These are phyloP conservation scores for Hydnum rufescens DNA, from an alignment of 768 basidiomycete genomes.

Conservation along the genomic window DNA sequence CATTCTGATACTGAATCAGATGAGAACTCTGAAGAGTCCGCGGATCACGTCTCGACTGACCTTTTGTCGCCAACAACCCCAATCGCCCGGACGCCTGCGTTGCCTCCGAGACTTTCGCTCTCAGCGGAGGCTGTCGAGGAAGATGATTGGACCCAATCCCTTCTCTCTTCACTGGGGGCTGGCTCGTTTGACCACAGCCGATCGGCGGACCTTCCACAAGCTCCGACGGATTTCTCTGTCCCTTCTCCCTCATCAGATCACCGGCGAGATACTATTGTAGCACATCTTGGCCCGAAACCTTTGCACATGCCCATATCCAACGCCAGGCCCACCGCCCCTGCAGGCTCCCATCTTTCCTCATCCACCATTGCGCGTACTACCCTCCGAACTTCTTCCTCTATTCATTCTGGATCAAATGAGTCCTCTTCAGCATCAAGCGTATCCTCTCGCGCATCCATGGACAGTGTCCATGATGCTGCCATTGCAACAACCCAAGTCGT, in stretches of 20 bases:
- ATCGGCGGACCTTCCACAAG: background rate
- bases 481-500: background rate
- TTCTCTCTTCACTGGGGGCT: background rate
- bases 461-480: background rate
- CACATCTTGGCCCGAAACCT: background rate
- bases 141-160: background rate
- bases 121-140: background rate
- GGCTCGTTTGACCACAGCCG: background rate
- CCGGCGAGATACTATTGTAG: background rate
- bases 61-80: background rate
- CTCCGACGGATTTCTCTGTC: background rate
- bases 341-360: background rate
- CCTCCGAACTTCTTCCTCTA: background rate
- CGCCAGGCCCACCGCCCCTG: background rate
- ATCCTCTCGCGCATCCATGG: background rate
- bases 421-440: background rate
- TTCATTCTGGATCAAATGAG: background rate
- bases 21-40: background rate
- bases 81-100: background rate
- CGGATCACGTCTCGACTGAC: background rate
- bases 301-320: background rate
- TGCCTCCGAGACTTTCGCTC: constrained; percentile 1
- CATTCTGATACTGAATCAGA: background rate
- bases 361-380: background rate
- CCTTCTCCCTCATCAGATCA: background rate